Percentiles rank a stretch among this genome's conserved stretches.
Conservation (phyloP, 352 stramenopile species). For the Phytophthora pistaciae region DNA sequence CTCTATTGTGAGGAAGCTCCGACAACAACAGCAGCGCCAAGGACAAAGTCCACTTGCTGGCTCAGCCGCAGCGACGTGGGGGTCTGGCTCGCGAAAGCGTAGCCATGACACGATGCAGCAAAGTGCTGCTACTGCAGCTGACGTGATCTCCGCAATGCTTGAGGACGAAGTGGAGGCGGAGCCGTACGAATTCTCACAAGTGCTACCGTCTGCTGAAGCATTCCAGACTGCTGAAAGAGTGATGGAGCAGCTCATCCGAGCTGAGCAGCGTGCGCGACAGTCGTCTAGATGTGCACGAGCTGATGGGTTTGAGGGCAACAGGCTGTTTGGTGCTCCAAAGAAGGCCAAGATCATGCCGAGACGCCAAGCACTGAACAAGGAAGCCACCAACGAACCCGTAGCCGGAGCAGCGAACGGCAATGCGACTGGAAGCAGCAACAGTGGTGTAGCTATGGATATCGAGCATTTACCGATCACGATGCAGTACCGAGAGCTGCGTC, state of each 20-base stretch:
- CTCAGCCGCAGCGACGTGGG: constrained; percentile 36
- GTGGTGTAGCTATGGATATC: constrained; percentile 73
- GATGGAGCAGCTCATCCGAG: constrained; percentile 80
- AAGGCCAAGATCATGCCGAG: constrained; percentile 42
- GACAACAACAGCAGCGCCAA: constrained; percentile 51
- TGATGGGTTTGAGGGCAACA: constrained; percentile 83
- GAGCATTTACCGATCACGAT: constrained; percentile 88
- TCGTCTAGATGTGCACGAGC: constrained; percentile 89
- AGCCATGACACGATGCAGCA: constrained; percentile 35
- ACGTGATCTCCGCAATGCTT: constrained; percentile 20
- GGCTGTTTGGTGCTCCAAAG: constrained; percentile 51
- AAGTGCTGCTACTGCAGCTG: constrained; percentile 19
- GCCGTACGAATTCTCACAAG: constrained; percentile 90
- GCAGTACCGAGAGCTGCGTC: constrained; percentile 94
- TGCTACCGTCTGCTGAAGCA: constrained; percentile 69
- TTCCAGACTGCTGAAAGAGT: constrained; percentile 86
- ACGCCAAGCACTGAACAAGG: constrained; percentile 46
- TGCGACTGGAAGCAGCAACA: constrained; percentile 14
- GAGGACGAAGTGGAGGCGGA: constrained; percentile 43
- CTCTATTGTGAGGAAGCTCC: constrained; percentile 49
- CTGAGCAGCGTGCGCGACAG: constrained; percentile 85
- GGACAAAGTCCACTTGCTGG: constrained; percentile 42
- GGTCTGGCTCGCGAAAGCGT: constrained; percentile 31
- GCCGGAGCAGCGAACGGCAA: constrained; percentile 19
- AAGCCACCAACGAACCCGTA: constrained; percentile 42